Percentiles rank a stretch among this genome's conserved stretches.
Conservation (phyloP, 768 basidiomycete genomes). For the Psilocybe subaeruginosa region DNA sequence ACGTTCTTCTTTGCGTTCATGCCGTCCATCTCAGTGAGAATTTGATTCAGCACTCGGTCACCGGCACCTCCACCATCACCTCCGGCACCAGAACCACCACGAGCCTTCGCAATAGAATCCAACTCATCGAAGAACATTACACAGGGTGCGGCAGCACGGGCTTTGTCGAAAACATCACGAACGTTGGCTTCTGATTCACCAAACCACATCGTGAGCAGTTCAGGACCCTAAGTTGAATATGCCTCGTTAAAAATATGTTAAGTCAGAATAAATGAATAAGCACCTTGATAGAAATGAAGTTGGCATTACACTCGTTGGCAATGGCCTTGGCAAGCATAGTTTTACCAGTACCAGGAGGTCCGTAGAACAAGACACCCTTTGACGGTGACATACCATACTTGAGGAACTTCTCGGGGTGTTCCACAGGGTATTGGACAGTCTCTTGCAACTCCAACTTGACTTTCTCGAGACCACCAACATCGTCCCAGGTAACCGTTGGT, state of each 20-base stretch:
- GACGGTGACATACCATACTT: conserved; percentile 99
- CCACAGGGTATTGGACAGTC: conserved; percentile 99
- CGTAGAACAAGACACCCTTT: conserved; percentile 99
- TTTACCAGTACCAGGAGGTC: conserved; percentile 99
- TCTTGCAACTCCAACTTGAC: conserved; percentile 99
- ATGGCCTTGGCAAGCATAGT: conserved; percentile 98
- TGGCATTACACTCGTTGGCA: conserved; percentile 99
- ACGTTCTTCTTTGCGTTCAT: conserved; percentile 99
- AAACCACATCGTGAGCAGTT: conserved; percentile 99
- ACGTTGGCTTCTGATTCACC: conserved; percentile 99
- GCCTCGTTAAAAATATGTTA: neutral
- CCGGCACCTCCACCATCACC: conserved; percentile 97
- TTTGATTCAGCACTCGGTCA: conserved; percentile 97
- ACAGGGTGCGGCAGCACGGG: conserved; percentile 97
- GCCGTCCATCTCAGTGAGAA: conserved; percentile 98
- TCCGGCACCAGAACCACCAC: conserved; percentile 77
- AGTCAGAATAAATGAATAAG: neutral
- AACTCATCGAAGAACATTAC: conserved; percentile 99
- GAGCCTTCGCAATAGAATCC: conserved; percentile 98
- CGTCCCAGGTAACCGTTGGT: conserved; percentile 98
- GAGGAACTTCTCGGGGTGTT: conserved; percentile 99
- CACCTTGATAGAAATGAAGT: conserved; percentile 99
- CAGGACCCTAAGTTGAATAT: conserved; percentile 69
- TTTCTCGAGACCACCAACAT: conserved; percentile 98
- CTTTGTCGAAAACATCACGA: conserved; percentile 99